These are phyloP conservation scores for Xylariaceae sp. DNA, from an alignment of 2,329 filamentous ascomycete species.

Conservation along the genomic window DNA sequence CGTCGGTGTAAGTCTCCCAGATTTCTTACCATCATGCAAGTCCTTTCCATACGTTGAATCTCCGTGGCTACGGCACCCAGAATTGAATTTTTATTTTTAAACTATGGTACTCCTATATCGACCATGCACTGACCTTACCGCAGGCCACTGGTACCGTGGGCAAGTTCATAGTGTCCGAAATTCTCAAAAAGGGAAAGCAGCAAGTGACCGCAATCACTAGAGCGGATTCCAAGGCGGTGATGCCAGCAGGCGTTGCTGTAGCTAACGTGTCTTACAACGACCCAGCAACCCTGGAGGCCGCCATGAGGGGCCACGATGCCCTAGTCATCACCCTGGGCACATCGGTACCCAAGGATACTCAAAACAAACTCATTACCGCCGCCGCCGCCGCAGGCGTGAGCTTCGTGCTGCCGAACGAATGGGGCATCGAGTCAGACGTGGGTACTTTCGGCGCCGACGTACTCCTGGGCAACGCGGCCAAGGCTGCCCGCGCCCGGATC, in stretches of 20 bases:
- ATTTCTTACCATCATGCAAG: too few relatives aligned
- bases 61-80: too few relatives aligned
- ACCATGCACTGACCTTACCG: conserved; percentile 7
- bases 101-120: neutral
- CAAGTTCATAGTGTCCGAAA: conserved; percentile 33
- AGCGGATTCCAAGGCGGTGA: conserved; percentile 34
- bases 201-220: conserved; percentile 50
- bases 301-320: conserved; percentile 52
- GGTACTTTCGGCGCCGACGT: conserved; percentile 34
- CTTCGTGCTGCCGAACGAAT: conserved; percentile 54
- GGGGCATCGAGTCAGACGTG: conserved; percentile 37
- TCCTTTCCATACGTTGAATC: too few relatives aligned
- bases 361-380: conserved; percentile 49
- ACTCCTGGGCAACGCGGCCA: conserved; percentile 17
- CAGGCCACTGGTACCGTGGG: conserved; percentile 43
- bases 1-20: conserved; percentile 44
- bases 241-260: conserved; percentile 43
- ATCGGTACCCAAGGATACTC: conserved; percentile 40
- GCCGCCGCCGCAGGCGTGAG: conserved; percentile 52
- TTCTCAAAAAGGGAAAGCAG: conserved; percentile 47
- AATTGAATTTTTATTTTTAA: too few relatives aligned
- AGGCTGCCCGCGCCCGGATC: conserved; percentile 33
- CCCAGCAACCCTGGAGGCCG: conserved; percentile 41
- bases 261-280: conserved; percentile 43
- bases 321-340: conserved; percentile 52